Conservation (phyloP, 2,329 filamentous ascomycete genomes). For the Aspergillus fumigatus region DNA sequence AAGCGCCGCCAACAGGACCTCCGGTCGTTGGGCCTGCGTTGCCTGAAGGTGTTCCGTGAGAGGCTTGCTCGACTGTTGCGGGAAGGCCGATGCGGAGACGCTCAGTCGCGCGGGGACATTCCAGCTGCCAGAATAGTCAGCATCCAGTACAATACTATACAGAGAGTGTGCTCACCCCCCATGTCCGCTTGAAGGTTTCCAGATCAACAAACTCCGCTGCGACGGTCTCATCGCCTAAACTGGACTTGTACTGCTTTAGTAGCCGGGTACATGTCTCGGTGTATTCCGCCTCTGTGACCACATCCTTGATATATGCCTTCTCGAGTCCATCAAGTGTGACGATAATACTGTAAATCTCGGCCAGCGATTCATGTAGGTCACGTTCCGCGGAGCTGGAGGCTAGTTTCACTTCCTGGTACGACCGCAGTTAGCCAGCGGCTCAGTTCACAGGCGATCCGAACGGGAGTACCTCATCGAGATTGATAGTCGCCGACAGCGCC, state of each 20-base stretch:
- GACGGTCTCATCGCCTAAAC: conserved; percentile 86
- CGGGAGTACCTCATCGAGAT: conserved; percentile 72
- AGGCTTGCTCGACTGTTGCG: conserved; percentile 66
- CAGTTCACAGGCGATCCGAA: conserved; percentile 3
- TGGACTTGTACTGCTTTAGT: conserved; percentile 94
- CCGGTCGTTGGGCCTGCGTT: conserved; percentile 29
- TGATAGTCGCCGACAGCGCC: conserved; percentile 80
- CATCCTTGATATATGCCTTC: conserved; percentile 94
- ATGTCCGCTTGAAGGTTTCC: conserved; percentile 85
- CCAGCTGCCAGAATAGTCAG: conserved; percentile 57
- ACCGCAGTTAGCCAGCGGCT: conserved; percentile 17
- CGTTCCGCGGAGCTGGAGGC: conserved; percentile 81
- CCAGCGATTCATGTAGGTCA: conserved; percentile 90
- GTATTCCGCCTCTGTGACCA: conserved; percentile 85
- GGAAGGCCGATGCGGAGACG: conserved; percentile 88
- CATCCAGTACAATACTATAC: not conserved
- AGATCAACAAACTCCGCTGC: conserved; percentile 79
- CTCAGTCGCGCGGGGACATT: conserved; percentile 90
- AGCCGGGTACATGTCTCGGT: conserved; percentile 93
- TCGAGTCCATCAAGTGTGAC: conserved; percentile 92
- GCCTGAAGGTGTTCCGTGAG: conserved; percentile 45
- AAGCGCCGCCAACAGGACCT: conserved; percentile 37
- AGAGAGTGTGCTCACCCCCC: conserved; percentile 64
- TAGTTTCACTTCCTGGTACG: conserved; percentile 79
- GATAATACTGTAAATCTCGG: conserved; percentile 96